Evolutionary conservation across 768 basidiomycete genomes (phyloP).

Genomic region (Lyophyllum atratum): DNA sequence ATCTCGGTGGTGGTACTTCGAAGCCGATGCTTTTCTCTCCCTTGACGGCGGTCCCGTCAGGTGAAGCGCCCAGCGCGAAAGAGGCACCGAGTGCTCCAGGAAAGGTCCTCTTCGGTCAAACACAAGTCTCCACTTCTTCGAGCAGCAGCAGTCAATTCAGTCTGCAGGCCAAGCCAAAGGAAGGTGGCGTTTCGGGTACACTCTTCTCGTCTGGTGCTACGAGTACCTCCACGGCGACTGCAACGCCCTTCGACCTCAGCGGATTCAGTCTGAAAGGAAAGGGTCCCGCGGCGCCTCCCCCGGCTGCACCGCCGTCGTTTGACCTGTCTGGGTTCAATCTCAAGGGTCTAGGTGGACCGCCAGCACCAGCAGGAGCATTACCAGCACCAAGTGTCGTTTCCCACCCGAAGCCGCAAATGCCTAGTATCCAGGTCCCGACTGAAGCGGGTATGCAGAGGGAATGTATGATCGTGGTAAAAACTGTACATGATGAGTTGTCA

Average conservation of each 20-base stretch:
- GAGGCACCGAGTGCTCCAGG: neutral
- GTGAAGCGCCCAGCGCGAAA: neutral
- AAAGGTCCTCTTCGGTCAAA: neutral
- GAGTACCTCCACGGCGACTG: conserved; percentile 9
- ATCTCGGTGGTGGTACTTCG: neutral
- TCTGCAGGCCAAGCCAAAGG: conserved; percentile 2
- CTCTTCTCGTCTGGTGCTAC: neutral
- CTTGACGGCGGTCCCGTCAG: neutral
- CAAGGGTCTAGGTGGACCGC: neutral
- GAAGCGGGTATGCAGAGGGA: conserved; percentile 73
- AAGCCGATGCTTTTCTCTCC: conserved; percentile 5
- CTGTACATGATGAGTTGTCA: conserved; percentile 54
- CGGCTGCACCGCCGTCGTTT: conserved; percentile 14
- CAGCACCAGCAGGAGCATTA: neutral
- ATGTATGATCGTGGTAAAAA: conserved; percentile 48
- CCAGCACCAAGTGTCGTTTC: too few relatives aligned
- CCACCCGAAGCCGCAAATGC: too few relatives aligned
- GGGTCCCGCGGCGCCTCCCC: conserved; percentile 4
- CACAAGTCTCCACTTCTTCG: conserved; percentile 3
- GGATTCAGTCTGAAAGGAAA: conserved; percentile 13
- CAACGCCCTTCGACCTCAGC: conserved; percentile 18
- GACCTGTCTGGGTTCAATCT: conserved; percentile 2
- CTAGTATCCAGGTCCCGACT: neutral
- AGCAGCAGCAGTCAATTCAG: neutral
- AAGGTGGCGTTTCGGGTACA: neutral